Evolutionary conservation across 768 basidiomycete species (phyloP), one percentile per base, ranked within the genome.

Genomic region (Dacryopinax primogenitus): DNA sequence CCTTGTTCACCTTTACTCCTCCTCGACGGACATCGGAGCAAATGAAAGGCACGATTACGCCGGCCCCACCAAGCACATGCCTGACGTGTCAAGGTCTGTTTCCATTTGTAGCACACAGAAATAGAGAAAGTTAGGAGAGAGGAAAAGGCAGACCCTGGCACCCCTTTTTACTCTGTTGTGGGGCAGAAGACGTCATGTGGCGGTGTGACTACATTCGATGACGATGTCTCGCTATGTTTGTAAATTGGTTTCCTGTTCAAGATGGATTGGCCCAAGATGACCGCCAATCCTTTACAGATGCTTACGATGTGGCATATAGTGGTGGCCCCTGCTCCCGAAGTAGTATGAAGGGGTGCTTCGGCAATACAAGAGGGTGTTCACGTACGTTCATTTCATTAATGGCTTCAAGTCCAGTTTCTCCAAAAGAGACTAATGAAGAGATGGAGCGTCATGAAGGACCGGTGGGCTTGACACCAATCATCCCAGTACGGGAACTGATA

Each of bases 141-240:
- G 30, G 51, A 30, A 28, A 13, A 30, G 51, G 41, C 41, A 23
- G 45, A 47, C 45, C 45, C 51, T 58, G 51, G 32, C 51, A 30
- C 26, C 51, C 51, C 51, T 58, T 3, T 9, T 3, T 58, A 30
- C 41, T 37, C 18, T 18, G 11, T 37, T 37, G 36, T 18, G 45
- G 51, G 51, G 30, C 4, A 6, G 51, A 30, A 15, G 30, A 58
- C 51, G 51, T 58, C 51, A 58, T 58, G n/a, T 18, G 51, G 32
- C 26, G 51, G 3, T 28, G 18, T 9, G 4, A 30, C 51, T 28
- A 23, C 3, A 30, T 30, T 30, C 26, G 26, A 58, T 58, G 51
- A 58, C 51, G 51, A 15, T 58, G 51, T 58, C 51, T 58, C 30
- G 51, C 51, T 30, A 30, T 58, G 51, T 58, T 58, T 44, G 4